phyloP scores from a whole-genome alignment of 2,329 filamentous ascomycete species.

The Botrytis galanthina region DNA sequence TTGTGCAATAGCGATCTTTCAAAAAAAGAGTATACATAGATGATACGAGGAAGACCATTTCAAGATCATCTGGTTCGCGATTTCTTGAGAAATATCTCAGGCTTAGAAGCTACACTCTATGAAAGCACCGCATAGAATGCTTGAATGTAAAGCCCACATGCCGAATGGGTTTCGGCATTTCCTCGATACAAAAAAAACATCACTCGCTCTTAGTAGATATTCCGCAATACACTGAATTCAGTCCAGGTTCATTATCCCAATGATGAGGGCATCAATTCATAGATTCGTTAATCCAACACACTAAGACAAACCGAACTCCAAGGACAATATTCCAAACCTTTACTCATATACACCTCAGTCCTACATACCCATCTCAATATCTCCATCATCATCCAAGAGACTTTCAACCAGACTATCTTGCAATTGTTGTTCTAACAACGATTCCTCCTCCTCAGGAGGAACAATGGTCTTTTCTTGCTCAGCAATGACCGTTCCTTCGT shows the following conservation, averaged over 20 bases:
- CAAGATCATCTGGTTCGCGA: not conserved
- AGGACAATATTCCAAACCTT: not conserved
- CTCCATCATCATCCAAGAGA: constrained; percentile 20
- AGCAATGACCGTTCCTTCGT: constrained; percentile 7
- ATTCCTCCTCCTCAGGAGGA: constrained; percentile 3
- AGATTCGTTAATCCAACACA: constrained; percentile 9
- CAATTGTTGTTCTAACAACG: constrained; percentile 6
- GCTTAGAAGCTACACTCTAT: not conserved
- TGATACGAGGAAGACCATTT: not conserved
- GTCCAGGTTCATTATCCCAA: not conserved
- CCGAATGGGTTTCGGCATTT: not conserved
- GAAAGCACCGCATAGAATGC: not conserved
- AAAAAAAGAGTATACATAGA: not conserved
- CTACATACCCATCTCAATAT: constrained; percentile 21
- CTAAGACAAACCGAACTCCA: constrained; percentile 31
- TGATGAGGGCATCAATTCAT: constrained; percentile 1
- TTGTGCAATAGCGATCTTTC: not conserved
- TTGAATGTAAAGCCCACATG: not conserved
- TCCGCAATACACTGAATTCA: not conserved
- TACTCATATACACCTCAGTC: not conserved
- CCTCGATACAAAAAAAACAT: not conserved
- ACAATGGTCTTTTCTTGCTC: not conserved
- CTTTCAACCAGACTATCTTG: constrained; percentile 16
- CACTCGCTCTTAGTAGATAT: not conserved
- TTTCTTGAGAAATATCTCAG: not conserved